Base-by-base conservation (phyloP, 306 rosid genomes). In the Lablab purpureus region DNA sequence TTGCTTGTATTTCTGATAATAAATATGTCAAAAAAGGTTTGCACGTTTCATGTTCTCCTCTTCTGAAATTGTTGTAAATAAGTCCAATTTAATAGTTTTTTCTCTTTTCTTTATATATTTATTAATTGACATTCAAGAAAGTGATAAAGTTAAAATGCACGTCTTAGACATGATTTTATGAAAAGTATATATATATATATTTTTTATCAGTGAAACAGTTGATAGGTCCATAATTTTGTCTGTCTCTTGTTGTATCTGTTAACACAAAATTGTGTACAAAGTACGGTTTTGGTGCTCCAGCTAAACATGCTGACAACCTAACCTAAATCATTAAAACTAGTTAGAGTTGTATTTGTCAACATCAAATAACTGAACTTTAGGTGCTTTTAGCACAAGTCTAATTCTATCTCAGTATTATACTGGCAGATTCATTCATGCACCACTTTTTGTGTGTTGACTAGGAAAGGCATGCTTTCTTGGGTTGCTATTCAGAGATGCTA, bases 381-480 rank as follows among this genome's bases (percentile, higher is more conserved):
- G 32, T 36, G 19, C 64, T 64, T 64, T 63, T 49, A 13, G 49
- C 15, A 10, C 62, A 30, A 51, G 54, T 2, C 17, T 51, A 22
- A 21, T 43, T 30, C 8, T 62, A 15, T 73, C 34, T 10, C 52
- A 65, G 63, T 40, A 40, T 23, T 19, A 62, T 18, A 3, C 30
- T 17, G 37, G 27, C 64, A 11, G 55, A 47, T 30, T 76, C 47
- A 47, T 34, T 9, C 70, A 28, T 59, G 36, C 47, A 21, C n/a
- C 58, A 11, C 36, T 67, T 78, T 60, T 46, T 22, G 28, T 23
- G n/a, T 52, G 23, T 12, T 34, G 45, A 13, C 22, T 21, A 37
- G 22, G 72, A 50, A 67, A 67, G 43, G 17, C 68, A 67, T 54
- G 36, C 27, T 45, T 77, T 78, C 28, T 22, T 65, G 66, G 54